Evolutionary conservation across 2,329 filamentous ascomycete genomes (phyloP), one percentile per base, ranked within the genome.

Genomic region (Aspergillus chevalieri): DNA sequence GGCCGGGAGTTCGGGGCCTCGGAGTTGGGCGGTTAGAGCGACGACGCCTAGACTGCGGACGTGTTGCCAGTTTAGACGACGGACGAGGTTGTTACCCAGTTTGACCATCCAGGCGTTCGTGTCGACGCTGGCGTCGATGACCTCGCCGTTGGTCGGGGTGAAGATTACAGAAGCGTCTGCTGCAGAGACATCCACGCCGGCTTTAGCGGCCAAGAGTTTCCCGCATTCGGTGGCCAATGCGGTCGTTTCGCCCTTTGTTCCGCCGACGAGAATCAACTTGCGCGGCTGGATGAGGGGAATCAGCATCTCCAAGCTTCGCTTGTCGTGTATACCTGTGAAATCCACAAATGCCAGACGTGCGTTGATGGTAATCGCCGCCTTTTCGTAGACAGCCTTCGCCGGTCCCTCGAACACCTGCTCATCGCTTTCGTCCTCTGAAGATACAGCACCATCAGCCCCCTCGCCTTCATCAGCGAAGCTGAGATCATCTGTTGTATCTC

Each of bases 21-120:
- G 78, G 17, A 88, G 68, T 41, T 79, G 77, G 8, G 90, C 93
- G 2, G 89, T 94, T 48, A 98, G 78, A n/a, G 92, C 94, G 14
- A 95, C 92, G 50, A 98, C 89, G 36, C 89, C 87, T 6, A 97
- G 76, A 2, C 87, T 90, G 49, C 89, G 85, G 21, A 97, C 90
- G 51, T 89, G 91, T 72, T 97, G 93, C 93, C 93, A 97, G 63
- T 88, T 89, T 52, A 98, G 78, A 58, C 86, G 86, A 69, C 89
- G 89, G 51, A 95, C 87, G 17, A 98, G 81, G 42, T 81, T 76
- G 58, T 92, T 88, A 44, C 89, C 90, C 15, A 98, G 79, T 69
- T 91, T 95, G 52, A 98, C 87, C 21, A 88, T 85, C 93, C 94
- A 98, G 3, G 93, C 91, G 65, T 97, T 96, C 4, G 92, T 97